A percentile compares a stretch with the other conserved stretches of the same genome.
phyloP scores from a whole-genome alignment of 768 basidiomycete species.

The Boletus vinaceobasis region DNA sequence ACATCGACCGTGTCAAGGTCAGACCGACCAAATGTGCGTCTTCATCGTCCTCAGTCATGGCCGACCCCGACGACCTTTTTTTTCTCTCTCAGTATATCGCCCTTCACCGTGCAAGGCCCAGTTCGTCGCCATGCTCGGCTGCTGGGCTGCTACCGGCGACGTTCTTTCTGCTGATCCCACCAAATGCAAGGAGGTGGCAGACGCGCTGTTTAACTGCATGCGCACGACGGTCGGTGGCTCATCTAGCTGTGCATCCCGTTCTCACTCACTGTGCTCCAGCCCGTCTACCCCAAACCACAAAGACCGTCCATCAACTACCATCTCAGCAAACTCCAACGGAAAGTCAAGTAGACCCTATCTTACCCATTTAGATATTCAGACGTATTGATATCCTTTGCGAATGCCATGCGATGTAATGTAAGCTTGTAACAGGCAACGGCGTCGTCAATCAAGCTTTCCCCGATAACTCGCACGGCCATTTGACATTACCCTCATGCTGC shows the following conservation, averaged over 20 bases:
- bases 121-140: constrained; percentile 76
- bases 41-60: not conserved
- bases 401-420: constrained; percentile 20
- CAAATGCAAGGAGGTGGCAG: constrained; percentile 56
- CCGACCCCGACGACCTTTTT: not conserved
- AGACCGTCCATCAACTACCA: constrained; percentile 87
- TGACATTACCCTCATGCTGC: not conserved
- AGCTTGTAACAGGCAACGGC: constrained; percentile 6
- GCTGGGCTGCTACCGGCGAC: constrained; percentile 79
- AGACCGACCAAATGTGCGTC: constrained; percentile 67
- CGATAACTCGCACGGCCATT: not conserved
- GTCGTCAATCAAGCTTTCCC: not conserved
- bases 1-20: constrained; percentile 79
- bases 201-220: constrained; percentile 78
- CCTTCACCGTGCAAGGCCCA: constrained; percentile 38
- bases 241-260: not conserved
- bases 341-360: constrained; percentile 53
- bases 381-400: constrained; percentile 12
- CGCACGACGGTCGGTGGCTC: constrained; percentile 63
- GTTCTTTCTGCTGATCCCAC: constrained; percentile 43
- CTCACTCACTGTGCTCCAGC: constrained; percentile 40
- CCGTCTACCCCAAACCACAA: constrained; percentile 62
- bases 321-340: constrained; percentile 74
- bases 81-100: constrained; percentile 2
- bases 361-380: constrained; percentile 16